A percentile compares a stretch with the other conserved stretches of the same genome.
phyloP scores from a whole-genome alignment of 345 rosid species.

The Hypericum androsaemum region DNA sequence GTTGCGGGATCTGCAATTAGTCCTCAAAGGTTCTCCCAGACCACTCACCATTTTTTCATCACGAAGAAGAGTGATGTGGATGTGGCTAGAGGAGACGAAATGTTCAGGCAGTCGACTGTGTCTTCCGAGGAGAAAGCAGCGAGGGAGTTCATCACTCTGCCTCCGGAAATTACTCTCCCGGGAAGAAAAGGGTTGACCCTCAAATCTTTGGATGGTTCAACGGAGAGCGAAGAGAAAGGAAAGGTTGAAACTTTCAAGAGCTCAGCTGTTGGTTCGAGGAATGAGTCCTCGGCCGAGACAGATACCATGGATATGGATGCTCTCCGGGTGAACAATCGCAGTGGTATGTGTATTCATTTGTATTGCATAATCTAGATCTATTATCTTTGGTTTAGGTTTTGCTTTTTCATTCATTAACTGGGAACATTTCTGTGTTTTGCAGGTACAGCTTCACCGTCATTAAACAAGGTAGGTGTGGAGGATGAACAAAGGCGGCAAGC shows the following conservation, averaged over 20 bases:
- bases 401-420: constrained; percentile 2
- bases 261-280: constrained; percentile 22
- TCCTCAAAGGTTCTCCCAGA: constrained; percentile 27
- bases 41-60: constrained; percentile 28
- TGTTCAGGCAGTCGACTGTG: constrained; percentile 27
- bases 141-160: constrained; percentile 32
- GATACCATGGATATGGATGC: constrained; percentile 61
- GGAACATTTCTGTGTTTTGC: constrained; percentile 23
- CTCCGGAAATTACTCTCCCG: constrained; percentile 31
- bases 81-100: constrained; percentile 31
- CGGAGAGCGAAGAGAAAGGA: constrained; percentile 33
- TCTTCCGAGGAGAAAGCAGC: constrained; percentile 34
- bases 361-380: neutral
- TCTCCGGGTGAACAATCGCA: constrained; percentile 23
- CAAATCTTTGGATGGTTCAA: constrained; percentile 47
- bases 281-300: constrained; percentile 66
- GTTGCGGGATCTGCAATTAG: constrained; percentile 19
- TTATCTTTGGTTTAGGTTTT: neutral
- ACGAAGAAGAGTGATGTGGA: constrained; percentile 29
- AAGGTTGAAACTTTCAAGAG: constrained; percentile 18
- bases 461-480: constrained; percentile 38
- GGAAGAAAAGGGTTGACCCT: constrained; percentile 42
- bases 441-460: constrained; percentile 40
- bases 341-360: constrained; percentile 28
- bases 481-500: constrained; percentile 9